Conservation (phyloP, 2,329 filamentous ascomycete genomes). For the Elsinoe fawcettii region DNA sequence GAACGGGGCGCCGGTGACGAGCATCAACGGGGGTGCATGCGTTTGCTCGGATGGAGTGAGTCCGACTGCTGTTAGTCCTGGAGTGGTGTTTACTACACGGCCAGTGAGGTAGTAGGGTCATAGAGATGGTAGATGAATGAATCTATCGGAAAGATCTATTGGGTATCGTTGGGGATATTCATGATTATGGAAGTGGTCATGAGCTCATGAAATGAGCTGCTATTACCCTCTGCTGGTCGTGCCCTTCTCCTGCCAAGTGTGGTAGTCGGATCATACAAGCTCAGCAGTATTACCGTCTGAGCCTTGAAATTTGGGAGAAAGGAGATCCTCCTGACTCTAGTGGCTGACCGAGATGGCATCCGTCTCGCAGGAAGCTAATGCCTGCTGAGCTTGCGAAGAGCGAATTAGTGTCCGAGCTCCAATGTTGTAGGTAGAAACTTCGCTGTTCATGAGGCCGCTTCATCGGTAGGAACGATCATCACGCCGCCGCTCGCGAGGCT, state of each 20-base stretch:
- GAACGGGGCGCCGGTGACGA: slow-evolving; percentile 28
- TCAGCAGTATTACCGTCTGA: no score
- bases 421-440: background rate
- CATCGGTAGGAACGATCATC: background rate
- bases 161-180: background rate
- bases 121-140: no score
- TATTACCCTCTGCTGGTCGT: no score
- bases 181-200: background rate
- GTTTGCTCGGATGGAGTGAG: slow-evolving; percentile 22
- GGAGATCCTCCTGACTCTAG: no score
- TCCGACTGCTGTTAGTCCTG: slow-evolving; percentile 12
- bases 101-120: background rate
- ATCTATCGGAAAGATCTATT: background rate
- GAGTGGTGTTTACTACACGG: slow-evolving; percentile 9
- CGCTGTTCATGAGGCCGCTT: background rate
- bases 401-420: background rate
- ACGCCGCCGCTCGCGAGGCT: background rate
- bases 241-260: background rate
- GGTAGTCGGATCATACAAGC: no score
- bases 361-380: background rate
- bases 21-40: slow-evolving; percentile 23
- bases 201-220: no score
- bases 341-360: no score
- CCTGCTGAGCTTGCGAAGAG: background rate
- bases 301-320: no score